Conservation (phyloP, 129 eudicot genomes). For the Centrapalus pauciflorus region DNA sequence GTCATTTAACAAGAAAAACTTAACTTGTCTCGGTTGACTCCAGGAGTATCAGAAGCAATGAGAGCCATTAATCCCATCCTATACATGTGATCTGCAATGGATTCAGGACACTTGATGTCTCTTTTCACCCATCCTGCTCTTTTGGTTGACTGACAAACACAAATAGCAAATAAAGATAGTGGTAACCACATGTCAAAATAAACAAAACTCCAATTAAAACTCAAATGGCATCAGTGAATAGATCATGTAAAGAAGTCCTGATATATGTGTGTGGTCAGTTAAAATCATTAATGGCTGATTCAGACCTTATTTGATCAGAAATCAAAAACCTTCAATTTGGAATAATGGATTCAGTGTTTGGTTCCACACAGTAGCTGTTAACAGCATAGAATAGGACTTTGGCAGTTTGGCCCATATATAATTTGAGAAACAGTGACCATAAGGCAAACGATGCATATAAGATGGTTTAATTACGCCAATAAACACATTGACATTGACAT, state of each 20-base stretch:
- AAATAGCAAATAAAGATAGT: conserved; percentile 1
- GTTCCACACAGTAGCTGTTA: not conserved
- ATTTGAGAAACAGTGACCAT: not conserved
- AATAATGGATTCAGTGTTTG: not conserved
- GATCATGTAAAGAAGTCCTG: not conserved
- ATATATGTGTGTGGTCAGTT: not conserved
- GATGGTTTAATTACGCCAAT: not conserved
- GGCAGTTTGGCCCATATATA: not conserved
- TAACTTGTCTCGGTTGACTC: conserved; percentile 86
- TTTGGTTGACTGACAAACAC: conserved; percentile 65
- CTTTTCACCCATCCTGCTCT: conserved; percentile 93
- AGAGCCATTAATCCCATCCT: conserved; percentile 97
- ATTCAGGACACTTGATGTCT: conserved; percentile 72
- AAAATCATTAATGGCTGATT: not conserved
- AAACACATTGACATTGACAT: not conserved
- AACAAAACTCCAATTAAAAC: not conserved
- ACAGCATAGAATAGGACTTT: not conserved
- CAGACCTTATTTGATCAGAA: not conserved
- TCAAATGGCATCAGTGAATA: not conserved
- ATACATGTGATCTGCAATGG: conserved; percentile 96
- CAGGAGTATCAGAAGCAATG: conserved; percentile 73
- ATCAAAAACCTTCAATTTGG: not conserved
- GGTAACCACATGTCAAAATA: not conserved
- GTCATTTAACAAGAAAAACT: not conserved
- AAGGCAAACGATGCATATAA: not conserved